Conservation (phyloP, 2,329 filamentous ascomycete genomes). For the Alternaria conjuncta region DNA sequence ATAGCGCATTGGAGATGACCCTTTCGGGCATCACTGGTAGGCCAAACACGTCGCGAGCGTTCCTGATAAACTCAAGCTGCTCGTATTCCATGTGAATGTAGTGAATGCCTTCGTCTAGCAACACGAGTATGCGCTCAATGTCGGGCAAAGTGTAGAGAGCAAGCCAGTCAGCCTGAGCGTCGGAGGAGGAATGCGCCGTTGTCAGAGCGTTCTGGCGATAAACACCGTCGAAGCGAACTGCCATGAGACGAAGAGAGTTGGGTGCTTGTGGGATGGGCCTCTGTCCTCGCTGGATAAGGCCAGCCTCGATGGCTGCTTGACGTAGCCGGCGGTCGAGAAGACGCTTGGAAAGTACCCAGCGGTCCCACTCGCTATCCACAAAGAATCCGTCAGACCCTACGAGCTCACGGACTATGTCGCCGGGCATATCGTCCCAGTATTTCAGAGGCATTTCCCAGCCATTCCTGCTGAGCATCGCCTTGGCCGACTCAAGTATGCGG, state of each 20-base stretch:
- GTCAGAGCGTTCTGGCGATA: conserved; percentile 56
- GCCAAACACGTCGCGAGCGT: conserved; percentile 59
- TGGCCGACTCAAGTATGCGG: conserved; percentile 62
- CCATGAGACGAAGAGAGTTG: conserved; percentile 56
- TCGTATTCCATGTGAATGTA: conserved; percentile 67
- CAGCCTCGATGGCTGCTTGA: conserved; percentile 55
- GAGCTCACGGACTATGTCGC: conserved; percentile 64
- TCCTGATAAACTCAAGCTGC: conserved; percentile 62
- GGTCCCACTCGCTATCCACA: conserved; percentile 63
- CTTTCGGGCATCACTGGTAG: conserved; percentile 62
- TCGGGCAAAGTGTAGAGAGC: conserved; percentile 61
- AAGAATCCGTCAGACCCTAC: conserved; percentile 66
- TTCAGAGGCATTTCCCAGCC: conserved; percentile 62
- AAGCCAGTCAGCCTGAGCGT: conserved; percentile 57
- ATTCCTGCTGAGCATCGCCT: conserved; percentile 64
- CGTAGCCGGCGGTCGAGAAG: conserved; percentile 60
- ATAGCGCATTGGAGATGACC: conserved; percentile 62
- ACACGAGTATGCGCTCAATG: conserved; percentile 61
- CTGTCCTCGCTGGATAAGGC: conserved; percentile 54
- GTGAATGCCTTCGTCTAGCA: conserved; percentile 65
- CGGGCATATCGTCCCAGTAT: conserved; percentile 64
- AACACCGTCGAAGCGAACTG: conserved; percentile 60
- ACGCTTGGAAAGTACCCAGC: conserved; percentile 63
- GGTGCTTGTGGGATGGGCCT: conserved; percentile 55
- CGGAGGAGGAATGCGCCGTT: conserved; percentile 47